Evolutionary conservation across 768 basidiomycete species (phyloP).

Genomic region (Psilocybe cyanescens): DNA sequence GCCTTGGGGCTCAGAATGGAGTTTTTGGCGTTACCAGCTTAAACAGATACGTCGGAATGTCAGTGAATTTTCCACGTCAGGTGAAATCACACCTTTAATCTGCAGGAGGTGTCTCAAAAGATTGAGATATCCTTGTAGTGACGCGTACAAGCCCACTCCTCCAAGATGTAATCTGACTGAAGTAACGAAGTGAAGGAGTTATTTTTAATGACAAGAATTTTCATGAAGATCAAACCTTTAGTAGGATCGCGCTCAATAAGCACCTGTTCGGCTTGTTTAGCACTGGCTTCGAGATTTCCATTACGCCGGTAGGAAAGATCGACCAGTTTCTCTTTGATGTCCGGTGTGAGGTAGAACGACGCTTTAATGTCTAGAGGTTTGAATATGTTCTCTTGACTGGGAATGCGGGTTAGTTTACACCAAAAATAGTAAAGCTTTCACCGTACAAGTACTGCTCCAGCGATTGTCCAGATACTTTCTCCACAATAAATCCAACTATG

Average conservation of each 20-base stretch:
- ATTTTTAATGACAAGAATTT: background rate
- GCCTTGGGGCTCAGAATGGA: conserved; percentile 21
- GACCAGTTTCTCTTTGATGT: conserved; percentile 22
- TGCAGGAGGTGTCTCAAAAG: conserved; percentile 33
- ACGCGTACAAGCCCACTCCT: conserved; percentile 28
- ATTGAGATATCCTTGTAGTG: conserved; percentile 30
- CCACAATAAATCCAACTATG: conserved; percentile 33
- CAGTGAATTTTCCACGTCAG: background rate
- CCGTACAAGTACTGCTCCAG: conserved; percentile 33
- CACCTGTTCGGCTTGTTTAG: conserved; percentile 15
- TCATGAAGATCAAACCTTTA: conserved; percentile 6
- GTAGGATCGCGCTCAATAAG: conserved; percentile 29
- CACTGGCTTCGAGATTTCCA: conserved; percentile 22
- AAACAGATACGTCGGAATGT: background rate
- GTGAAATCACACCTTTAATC: conserved; percentile 25
- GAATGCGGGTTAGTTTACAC: background rate
- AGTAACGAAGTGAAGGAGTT: background rate
- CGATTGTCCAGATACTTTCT: conserved; percentile 29
- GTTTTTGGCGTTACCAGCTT: conserved; percentile 17
- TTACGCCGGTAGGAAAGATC: conserved; percentile 25
- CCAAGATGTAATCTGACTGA: conserved; percentile 26
- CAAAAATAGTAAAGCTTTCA: background rate
- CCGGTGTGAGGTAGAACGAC: conserved; percentile 31
- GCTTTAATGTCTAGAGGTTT: conserved; percentile 30
- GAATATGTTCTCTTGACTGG: conserved; percentile 34